Evolutionary conservation across 2,329 filamentous ascomycete species (phyloP), one percentile per base, ranked within the genome.

Genomic region (Cordyceps tenuipes): DNA sequence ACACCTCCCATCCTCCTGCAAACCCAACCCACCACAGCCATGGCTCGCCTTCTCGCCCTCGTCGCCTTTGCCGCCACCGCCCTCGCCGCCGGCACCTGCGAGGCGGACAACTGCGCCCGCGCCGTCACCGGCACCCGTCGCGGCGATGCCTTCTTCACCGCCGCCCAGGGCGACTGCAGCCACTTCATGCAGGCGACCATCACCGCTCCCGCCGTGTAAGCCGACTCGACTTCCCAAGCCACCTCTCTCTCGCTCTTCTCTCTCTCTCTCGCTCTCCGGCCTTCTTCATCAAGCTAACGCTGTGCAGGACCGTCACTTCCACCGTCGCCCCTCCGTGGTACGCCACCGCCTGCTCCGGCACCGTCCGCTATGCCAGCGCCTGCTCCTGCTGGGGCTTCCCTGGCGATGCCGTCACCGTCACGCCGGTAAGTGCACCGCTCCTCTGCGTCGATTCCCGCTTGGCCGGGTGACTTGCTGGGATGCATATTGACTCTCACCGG

Each of bases 371-470:
- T 29, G 23, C 56, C 19, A 58, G 56, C 48, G 56, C 56, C 26
- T 58, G 56, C 56, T 58, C 56, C 8, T 58, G 56, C 48, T 58
- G 56, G 56, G 56, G 56, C 23, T 52, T 58, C 26, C 9, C 34
- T 12, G 56, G 47, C 56, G 26, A 34, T 10, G 41, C 48, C 3
- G 7, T 43, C 47, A 58, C 56, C n/a, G 15, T 58, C 41, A 58
- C 56, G 10, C 56, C 56, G 44, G 56, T 58, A 58, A 52, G 56
- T 10, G 29, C 29, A 23, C 29, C 29, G 29, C n/a, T 47, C 12
- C 26, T 46, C n/a, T 19, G 7, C n/a, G 1, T 46, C n/a, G 43
- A 29, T 29, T 29, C 29, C 29, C 43, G 5, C 19, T n/a, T n/a
- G n/a, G n/a, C n/a, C n/a, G n/a, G n/a, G n/a, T n/a, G n/a, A n/a